Evolutionary conservation across 73 alveolate genomes (phyloP).

Genomic region (Tetrahymena malaccensis): DNA sequence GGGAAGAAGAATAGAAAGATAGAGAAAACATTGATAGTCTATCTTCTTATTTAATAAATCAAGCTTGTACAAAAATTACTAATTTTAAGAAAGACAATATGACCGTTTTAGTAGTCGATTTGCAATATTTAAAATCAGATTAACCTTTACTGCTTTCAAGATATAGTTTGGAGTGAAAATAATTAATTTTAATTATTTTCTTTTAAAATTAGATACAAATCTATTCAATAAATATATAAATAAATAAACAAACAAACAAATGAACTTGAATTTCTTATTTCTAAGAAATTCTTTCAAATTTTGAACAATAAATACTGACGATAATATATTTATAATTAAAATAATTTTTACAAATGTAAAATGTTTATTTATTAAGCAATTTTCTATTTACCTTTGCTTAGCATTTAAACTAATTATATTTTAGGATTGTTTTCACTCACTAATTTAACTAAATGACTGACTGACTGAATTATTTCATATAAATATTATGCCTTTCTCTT

Average conservation of each 20-base stretch:
- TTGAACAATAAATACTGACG: not conserved
- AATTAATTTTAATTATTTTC: not conserved
- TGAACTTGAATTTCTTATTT: not conserved
- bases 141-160: not conserved
- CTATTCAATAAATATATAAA: no score
- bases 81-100: slow-evolving; percentile 27
- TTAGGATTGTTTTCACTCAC: not conserved
- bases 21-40: not conserved
- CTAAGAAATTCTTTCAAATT: not conserved
- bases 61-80: slow-evolving; percentile 6
- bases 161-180: not conserved
- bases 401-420: no score
- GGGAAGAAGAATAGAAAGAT: not conserved
- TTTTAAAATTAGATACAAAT: not conserved
- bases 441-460: not conserved
- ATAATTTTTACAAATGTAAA: no score
- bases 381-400: not conserved
- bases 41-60: slow-evolving; percentile 1
- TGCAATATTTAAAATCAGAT: not conserved
- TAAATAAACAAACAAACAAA: no score
- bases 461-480: not conserved
- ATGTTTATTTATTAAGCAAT: not conserved
- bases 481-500: no score
- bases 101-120: slow-evolving; percentile 15
- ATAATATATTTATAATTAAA: no score